Evolutionary conservation across 208 protist species (phyloP), one percentile per base, ranked within the genome.

Genomic region (Herpetomonas samuelpessoai): DNA sequence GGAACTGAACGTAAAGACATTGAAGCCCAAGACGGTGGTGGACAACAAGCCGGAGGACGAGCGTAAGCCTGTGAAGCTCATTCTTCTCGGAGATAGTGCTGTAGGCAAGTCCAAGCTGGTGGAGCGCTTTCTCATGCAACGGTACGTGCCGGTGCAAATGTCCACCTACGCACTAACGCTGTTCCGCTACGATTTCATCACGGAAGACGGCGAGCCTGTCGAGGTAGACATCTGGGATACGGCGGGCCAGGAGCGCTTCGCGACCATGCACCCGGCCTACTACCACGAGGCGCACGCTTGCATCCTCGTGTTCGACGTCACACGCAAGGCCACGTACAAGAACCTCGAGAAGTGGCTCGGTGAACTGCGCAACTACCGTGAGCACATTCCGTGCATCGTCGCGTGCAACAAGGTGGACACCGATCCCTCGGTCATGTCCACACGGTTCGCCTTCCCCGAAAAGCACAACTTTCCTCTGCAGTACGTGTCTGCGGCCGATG

Each of bases 381-480:
- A 93, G 62, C 87, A 94, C 62, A 97, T 98, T 30, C 96, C 95
- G 21, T 93, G 81, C 64, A 83, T 97, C 38, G 88, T 97, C 18
- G 91, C 95, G 6, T 96, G 91, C 47, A 98, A 98, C 64, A 98
- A 98, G 75, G 97, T 98, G 61, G 96, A 98, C 68, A 86, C 85
- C 19, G 81, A 97, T 60, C 79, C 81, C 4, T 62, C 68, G 0
- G 87, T 97, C 22, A 88, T 84, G n/a, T 76, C 76, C 18, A 96
- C 89, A 48, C 63, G 65, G n/a, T 98, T 98, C 65, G 92, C 88
- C 24, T 98, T 98, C 65, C 80, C 93, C 1, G 81, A 85, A 14
- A 98, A 98, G 67, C 85, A 97, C 64, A 77, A 83, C 46, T 79
- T 98, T 50, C 86, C 92, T 1, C 77, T 98, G 10, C 82, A 95